A percentile compares a stretch with the other conserved stretches of the same genome.
Evolutionary conservation across 2,329 filamentous ascomycete species (phyloP).

Genomic region (Fusarium veterinarium): DNA sequence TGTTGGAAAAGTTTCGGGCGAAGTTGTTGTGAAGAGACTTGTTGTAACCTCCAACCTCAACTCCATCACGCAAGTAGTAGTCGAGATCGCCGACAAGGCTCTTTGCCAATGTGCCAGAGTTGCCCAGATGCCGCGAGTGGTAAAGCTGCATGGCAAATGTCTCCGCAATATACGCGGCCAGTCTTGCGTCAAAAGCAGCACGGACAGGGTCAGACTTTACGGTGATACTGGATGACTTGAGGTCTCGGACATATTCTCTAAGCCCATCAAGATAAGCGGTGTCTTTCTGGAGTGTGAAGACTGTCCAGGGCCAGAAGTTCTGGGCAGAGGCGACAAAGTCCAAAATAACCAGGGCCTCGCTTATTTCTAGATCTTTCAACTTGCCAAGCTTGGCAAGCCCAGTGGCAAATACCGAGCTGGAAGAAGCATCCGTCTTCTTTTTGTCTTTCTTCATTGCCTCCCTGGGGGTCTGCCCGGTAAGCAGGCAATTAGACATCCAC

Average conservation of each 20-base stretch:
- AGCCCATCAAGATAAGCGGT: slow-evolving; percentile 78
- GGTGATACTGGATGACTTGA: slow-evolving; percentile 64
- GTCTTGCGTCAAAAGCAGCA: slow-evolving; percentile 72
- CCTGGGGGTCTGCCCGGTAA: slow-evolving; percentile 87
- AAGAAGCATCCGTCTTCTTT: slow-evolving; percentile 61
- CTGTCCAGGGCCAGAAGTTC: slow-evolving; percentile 96
- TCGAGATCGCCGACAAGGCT: slow-evolving; percentile 78
- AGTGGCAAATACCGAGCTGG: slow-evolving; percentile 76
- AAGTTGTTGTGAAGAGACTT: slow-evolving; percentile 87
- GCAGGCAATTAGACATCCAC: slow-evolving; percentile 93
- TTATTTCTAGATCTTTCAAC: slow-evolving; percentile 72
- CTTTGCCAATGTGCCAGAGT: slow-evolving; percentile 72
- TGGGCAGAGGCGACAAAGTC: slow-evolving; percentile 90
- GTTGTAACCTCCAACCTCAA: slow-evolving; percentile 86
- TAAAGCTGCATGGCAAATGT: slow-evolving; percentile 93
- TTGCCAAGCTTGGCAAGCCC: slow-evolving; percentile 77
- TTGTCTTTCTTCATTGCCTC: slow-evolving; percentile 72
- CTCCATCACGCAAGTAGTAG: slow-evolving; percentile 83
- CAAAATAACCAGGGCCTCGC: slow-evolving; percentile 78
- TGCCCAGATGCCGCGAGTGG: slow-evolving; percentile 80
- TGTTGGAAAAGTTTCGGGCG: slow-evolving; percentile 82
- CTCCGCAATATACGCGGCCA: slow-evolving; percentile 87
- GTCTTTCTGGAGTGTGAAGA: slow-evolving; percentile 81
- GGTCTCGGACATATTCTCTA: slow-evolving; percentile 73
- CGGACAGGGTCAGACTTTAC: slow-evolving; percentile 66